phyloP scores from a whole-genome alignment of 106 monocot species.

The Phalaenopsis equestris region DNA sequence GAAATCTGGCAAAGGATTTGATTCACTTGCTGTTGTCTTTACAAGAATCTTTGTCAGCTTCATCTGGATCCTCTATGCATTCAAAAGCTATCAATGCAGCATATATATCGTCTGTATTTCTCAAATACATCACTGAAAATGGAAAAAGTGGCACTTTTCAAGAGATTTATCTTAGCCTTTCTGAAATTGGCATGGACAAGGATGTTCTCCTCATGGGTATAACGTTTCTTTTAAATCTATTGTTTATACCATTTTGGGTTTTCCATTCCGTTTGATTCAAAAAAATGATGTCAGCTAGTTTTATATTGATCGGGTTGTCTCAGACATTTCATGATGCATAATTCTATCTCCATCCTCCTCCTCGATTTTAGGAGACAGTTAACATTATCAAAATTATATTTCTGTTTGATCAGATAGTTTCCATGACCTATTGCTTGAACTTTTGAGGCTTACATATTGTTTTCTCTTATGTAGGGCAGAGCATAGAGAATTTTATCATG shows the following conservation, averaged over 20 bases:
- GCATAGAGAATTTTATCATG: conserved; percentile 61
- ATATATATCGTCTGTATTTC: conserved; percentile 85
- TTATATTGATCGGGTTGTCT: neutral
- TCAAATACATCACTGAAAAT: conserved; percentile 87
- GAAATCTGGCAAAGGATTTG: conserved; percentile 86
- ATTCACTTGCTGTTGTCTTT: conserved; percentile 79
- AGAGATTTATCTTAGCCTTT: conserved; percentile 59
- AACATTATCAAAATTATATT: neutral
- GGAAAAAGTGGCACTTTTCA: conserved; percentile 52
- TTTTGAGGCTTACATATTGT: conserved; percentile 10
- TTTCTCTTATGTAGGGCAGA: conserved; percentile 41
- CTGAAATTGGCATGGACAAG: conserved; percentile 40
- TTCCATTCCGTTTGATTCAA: neutral
- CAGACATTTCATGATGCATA: neutral
- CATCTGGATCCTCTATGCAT: conserved; percentile 40
- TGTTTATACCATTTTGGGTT: neutral
- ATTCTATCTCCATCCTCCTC: neutral
- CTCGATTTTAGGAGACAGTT: neutral
- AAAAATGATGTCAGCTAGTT: neutral
- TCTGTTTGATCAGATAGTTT: neutral
- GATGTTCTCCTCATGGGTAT: conserved; percentile 53
- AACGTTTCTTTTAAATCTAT: neutral
- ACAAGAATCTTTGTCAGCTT: conserved; percentile 48
- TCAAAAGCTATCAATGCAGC: conserved; percentile 77
- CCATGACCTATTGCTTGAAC: neutral